Evolutionary conservation across 2,329 filamentous ascomycete genomes (phyloP).

Genomic region (Xylariaceae sp.): DNA sequence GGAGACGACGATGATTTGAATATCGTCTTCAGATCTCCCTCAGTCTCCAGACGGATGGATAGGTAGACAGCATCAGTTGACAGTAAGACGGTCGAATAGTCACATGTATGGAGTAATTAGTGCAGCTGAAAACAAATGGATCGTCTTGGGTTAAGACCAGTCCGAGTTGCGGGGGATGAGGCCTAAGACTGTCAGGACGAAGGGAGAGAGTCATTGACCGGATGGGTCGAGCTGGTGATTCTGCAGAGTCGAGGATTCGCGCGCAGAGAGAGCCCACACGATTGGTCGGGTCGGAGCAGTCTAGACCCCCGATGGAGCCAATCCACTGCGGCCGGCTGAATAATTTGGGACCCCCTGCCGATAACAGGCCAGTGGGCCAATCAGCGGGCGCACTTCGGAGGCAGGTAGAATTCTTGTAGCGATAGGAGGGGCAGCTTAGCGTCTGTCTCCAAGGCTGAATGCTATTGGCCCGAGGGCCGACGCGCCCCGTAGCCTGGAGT

Average conservation of each 20-base stretch:
- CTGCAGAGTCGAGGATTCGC: slow-evolving; percentile 7
- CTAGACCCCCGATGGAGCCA: slow-evolving; percentile 18
- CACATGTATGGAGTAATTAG: no score
- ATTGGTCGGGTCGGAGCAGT: slow-evolving; percentile 14
- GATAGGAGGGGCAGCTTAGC: neutral
- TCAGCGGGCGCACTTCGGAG: slow-evolving; percentile 15
- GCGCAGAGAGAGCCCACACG: slow-evolving; percentile 11
- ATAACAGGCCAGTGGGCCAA: slow-evolving; percentile 4
- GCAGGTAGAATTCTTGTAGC: slow-evolving; percentile 9
- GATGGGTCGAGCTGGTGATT: neutral
- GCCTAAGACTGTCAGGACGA: neutral
- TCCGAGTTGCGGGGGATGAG: neutral
- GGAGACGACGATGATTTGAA: neutral
- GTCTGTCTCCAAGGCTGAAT: slow-evolving; percentile 1
- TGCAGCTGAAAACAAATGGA: no score
- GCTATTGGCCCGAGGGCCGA: slow-evolving; percentile 7
- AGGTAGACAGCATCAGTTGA: no score
- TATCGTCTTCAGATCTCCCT: neutral
- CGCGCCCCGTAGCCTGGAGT: neutral
- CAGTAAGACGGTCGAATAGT: no score
- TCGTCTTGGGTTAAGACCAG: no score
- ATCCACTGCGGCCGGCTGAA: slow-evolving; percentile 20
- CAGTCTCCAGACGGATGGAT: no score
- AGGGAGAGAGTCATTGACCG: neutral
- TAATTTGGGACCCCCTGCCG: slow-evolving; percentile 18